Percentiles rank a stretch among this genome's conserved stretches.
Conservation (phyloP, 345 rosid genomes). For the Citrus trifoliata region DNA sequence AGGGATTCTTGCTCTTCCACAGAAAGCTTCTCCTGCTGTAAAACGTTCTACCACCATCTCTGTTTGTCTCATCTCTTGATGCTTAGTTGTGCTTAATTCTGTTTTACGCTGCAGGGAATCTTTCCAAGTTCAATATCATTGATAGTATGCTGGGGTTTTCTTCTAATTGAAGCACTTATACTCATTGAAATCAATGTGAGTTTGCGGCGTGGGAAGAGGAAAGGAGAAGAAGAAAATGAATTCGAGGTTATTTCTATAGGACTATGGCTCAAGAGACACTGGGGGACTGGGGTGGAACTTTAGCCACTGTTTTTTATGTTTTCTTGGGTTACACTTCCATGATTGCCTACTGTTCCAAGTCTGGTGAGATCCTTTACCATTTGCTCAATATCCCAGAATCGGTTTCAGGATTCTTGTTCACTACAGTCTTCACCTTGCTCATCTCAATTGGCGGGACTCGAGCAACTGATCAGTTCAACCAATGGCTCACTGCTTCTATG, state of each 20-base stretch:
- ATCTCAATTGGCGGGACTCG: slow-evolving; percentile 48
- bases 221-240: slow-evolving; percentile 29
- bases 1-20: slow-evolving; percentile 61
- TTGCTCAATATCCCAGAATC: slow-evolving; percentile 45
- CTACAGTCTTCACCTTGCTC: slow-evolving; percentile 38
- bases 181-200: slow-evolving; percentile 53
- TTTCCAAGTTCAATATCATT: slow-evolving; percentile 55
- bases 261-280: slow-evolving; percentile 69
- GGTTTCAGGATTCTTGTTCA: slow-evolving; percentile 39
- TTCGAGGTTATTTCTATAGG: slow-evolving; percentile 49
- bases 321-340: slow-evolving; percentile 60
- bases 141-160: slow-evolving; percentile 57
- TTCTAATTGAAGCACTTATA: slow-evolving; percentile 51
- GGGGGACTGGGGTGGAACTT: slow-evolving; percentile 52
- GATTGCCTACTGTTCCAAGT: slow-evolving; percentile 59
- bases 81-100: background rate
- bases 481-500: slow-evolving; percentile 57
- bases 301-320: slow-evolving; percentile 43
- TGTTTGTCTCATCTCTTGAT: background rate
- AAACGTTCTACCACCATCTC: background rate
- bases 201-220: slow-evolving; percentile 29
- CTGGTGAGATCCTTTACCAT: slow-evolving; percentile 56
- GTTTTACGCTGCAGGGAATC: slow-evolving; percentile 39
- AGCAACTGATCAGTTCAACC: slow-evolving; percentile 56
- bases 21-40: slow-evolving; percentile 64